phyloP scores from a whole-genome alignment of 176 grass and related monocot species.

The Ensete ventricosum region DNA sequence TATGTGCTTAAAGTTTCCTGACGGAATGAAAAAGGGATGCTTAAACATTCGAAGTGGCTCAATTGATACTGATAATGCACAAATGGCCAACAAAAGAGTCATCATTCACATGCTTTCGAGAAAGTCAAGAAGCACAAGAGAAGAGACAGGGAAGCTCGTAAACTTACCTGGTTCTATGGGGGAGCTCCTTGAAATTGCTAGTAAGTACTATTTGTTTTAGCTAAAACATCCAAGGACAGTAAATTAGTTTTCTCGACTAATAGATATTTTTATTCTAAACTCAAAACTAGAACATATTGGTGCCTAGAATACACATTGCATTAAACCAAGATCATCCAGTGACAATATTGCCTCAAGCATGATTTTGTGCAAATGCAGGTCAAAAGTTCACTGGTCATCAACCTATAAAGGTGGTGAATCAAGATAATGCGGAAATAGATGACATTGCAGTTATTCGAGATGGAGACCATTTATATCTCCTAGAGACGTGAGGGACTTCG shows the following conservation, averaged over 20 bases:
- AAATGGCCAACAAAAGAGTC: constrained; percentile 46
- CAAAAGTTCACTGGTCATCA: constrained; percentile 45
- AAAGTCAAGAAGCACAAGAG: constrained; percentile 14
- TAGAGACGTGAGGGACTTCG: constrained; percentile 26
- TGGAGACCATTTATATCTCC: constrained; percentile 69
- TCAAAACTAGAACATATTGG: too few relatives aligned
- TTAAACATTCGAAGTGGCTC: constrained; percentile 7
- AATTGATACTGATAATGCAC: constrained; percentile 8
- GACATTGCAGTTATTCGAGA: constrained; percentile 70
- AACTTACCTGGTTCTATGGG: constrained; percentile 54
- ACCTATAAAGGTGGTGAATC: constrained; percentile 47
- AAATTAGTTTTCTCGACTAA: too few relatives aligned
- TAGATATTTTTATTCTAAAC: too few relatives aligned
- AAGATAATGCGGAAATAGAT: constrained; percentile 73
- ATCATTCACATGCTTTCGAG: constrained; percentile 35
- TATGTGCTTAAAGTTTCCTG: not conserved
- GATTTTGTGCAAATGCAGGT: constrained; percentile 27
- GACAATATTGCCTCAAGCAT: not conserved
- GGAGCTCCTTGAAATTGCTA: constrained; percentile 49
- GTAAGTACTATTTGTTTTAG: constrained; percentile 39
- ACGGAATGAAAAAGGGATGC: not conserved
- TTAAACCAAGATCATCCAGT: too few relatives aligned
- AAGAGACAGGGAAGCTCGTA: constrained; percentile 55
- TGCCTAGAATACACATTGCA: not conserved
- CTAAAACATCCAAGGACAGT: not conserved